Evolutionary conservation across 495 filamentous ascomycete species (phyloP).

Genomic region (Choiromyces venosus): DNA sequence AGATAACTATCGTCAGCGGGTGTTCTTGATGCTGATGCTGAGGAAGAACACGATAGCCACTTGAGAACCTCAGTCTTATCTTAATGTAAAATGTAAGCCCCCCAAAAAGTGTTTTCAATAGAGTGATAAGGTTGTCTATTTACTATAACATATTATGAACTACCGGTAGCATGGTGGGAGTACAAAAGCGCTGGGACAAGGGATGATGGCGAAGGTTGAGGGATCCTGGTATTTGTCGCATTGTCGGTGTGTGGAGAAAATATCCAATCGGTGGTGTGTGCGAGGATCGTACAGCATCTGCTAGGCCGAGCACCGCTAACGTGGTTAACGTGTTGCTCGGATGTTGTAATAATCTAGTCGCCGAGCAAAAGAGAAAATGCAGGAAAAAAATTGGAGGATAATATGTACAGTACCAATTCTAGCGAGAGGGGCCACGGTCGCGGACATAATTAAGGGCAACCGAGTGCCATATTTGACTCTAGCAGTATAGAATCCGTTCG

Average conservation of each 20-base stretch:
- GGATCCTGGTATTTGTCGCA: neutral
- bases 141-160: neutral
- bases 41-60: neutral
- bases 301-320: neutral
- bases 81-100: neutral
- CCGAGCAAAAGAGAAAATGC: neutral
- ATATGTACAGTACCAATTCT: neutral
- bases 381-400: neutral
- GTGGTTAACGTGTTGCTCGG: neutral
- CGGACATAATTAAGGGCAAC: neutral
- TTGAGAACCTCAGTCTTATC: neutral
- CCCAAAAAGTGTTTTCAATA: neutral
- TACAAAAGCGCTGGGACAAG: neutral
- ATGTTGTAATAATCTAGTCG: neutral
- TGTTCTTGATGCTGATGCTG: neutral
- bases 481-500: neutral
- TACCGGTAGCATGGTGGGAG: neutral
- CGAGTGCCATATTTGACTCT: neutral
- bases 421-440: neutral
- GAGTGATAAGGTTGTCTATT: neutral
- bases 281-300: neutral
- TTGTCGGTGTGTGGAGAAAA: neutral
- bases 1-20: neutral
- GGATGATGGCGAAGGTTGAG: neutral
- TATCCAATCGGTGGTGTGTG: neutral